Conservation (phyloP, 2,329 filamentous ascomycete genomes). For the Scedosporium dehoogii region DNA sequence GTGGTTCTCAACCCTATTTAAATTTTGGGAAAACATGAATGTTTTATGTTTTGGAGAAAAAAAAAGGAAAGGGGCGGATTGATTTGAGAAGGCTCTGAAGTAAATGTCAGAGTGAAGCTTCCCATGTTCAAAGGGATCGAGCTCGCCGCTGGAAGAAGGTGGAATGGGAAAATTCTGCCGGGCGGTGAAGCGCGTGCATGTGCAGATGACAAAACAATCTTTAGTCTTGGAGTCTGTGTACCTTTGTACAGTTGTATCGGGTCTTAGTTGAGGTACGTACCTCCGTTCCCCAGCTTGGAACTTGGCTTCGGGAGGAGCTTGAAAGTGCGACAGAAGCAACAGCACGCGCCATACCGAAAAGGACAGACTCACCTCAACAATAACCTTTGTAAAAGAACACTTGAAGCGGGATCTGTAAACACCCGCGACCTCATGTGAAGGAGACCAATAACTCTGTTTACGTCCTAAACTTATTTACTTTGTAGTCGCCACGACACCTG, state of each 20-base stretch:
- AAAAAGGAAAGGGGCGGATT: neutral
- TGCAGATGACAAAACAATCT: neutral
- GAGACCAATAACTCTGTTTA: no score
- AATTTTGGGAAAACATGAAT: conserved; percentile 18
- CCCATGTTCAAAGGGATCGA: neutral
- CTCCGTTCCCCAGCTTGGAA: no score
- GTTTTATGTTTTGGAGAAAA: neutral
- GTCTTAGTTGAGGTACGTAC: no score
- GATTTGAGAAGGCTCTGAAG: neutral
- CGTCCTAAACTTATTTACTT: no score
- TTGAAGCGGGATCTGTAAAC: no score
- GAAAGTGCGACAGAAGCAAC: no score
- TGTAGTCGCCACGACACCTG: no score
- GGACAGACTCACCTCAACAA: no score
- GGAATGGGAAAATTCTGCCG: conserved; percentile 9
- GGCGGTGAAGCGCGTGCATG: conserved; percentile 7
- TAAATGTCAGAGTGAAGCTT: neutral
- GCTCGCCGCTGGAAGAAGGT: neutral
- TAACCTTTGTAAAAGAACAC: no score
- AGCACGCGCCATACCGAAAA: no score
- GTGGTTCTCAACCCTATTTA: conserved; percentile 17
- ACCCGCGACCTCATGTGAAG: no score
- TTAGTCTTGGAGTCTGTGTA: neutral
- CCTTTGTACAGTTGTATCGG: neutral
- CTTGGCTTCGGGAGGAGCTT: no score